Percentiles rank a stretch among this genome's conserved stretches.
These are phyloP conservation scores for Lasiodiplodia sp. DNA, from an alignment of 2,329 filamentous ascomycete genomes.

Conservation along the genomic window DNA sequence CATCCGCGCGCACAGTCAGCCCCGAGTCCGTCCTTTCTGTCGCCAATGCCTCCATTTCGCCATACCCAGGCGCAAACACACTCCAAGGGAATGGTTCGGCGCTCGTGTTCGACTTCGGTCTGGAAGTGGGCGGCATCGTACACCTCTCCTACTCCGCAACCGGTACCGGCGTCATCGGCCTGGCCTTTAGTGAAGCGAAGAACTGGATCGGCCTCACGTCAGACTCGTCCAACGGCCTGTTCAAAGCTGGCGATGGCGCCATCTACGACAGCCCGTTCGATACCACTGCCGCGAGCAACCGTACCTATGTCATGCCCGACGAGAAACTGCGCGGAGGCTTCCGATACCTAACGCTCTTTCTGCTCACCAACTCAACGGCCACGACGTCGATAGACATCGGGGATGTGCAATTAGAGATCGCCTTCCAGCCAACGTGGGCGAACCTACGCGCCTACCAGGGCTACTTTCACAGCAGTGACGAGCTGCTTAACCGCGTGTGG, in stretches of 20 bases:
- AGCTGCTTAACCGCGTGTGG: constrained; percentile 55
- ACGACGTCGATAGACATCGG: constrained; percentile 45
- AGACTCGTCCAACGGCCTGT: constrained; percentile 53
- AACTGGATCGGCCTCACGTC: constrained; percentile 53
- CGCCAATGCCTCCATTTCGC: constrained; percentile 42
- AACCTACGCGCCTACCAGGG: constrained; percentile 50
- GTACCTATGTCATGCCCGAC: constrained; percentile 55
- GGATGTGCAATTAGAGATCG: constrained; percentile 53
- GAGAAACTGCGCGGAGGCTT: constrained; percentile 60
- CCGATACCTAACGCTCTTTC: constrained; percentile 60
- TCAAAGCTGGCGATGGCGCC: constrained; percentile 52
- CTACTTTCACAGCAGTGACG: constrained; percentile 46
- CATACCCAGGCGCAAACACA: constrained; percentile 38
- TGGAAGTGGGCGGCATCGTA: constrained; percentile 65
- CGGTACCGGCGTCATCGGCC: constrained; percentile 46
- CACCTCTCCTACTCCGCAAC: constrained; percentile 58
- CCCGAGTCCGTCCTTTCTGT: constrained; percentile 55
- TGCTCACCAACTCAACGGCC: constrained; percentile 45
- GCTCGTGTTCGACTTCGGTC: constrained; percentile 66
- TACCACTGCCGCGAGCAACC: constrained; percentile 38
- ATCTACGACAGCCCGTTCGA: constrained; percentile 52
- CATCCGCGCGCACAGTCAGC: constrained; percentile 57
- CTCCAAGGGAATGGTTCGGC: constrained; percentile 58
- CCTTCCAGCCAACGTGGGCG: constrained; percentile 60
- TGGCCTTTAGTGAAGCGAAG: constrained; percentile 53